Conservation (phyloP, 2,329 filamentous ascomycete species). For the Erysiphe neolycopersici region DNA sequence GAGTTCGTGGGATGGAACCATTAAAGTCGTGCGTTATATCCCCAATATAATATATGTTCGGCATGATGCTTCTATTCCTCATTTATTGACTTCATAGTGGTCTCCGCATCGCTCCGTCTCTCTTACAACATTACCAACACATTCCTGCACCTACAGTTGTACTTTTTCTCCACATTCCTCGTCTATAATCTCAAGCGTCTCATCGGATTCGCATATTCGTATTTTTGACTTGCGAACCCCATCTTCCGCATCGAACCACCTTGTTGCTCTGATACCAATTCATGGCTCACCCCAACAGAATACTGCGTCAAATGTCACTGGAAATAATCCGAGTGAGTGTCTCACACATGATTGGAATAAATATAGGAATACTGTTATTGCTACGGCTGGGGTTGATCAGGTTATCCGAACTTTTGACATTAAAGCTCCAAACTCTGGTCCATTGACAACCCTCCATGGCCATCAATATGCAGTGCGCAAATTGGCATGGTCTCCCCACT, state of each 20-base stretch:
- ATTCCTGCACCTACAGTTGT: slow-evolving; percentile 85
- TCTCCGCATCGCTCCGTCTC: slow-evolving; percentile 50
- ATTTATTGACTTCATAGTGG: slow-evolving; percentile 29
- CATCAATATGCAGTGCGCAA: slow-evolving; percentile 79
- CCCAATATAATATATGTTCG: neutral
- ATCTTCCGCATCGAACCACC: slow-evolving; percentile 63
- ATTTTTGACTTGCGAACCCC: slow-evolving; percentile 83
- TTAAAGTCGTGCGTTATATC: slow-evolving; percentile 42
- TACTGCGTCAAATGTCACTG: slow-evolving; percentile 7
- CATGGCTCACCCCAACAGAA: slow-evolving; percentile 27
- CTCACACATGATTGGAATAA: slow-evolving; percentile 99
- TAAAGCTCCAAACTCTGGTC: slow-evolving; percentile 44
- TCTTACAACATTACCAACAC: slow-evolving; percentile 65
- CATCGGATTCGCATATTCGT: slow-evolving; percentile 67
- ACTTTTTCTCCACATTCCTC: slow-evolving; percentile 74
- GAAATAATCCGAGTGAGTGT: slow-evolving; percentile 41
- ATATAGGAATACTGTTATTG: slow-evolving; percentile 62
- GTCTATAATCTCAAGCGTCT: slow-evolving; percentile 61
- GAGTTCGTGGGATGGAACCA: slow-evolving; percentile 83
- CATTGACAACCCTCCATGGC: slow-evolving; percentile 47
- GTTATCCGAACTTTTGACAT: slow-evolving; percentile 78
- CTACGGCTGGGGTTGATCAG: slow-evolving; percentile 71
- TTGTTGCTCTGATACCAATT: slow-evolving; percentile 58
- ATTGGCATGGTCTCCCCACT: slow-evolving; percentile 77
- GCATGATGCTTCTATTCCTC: neutral